Conservation (phyloP, 164 flowering plant species). For the Vitis amurensis region DNA sequence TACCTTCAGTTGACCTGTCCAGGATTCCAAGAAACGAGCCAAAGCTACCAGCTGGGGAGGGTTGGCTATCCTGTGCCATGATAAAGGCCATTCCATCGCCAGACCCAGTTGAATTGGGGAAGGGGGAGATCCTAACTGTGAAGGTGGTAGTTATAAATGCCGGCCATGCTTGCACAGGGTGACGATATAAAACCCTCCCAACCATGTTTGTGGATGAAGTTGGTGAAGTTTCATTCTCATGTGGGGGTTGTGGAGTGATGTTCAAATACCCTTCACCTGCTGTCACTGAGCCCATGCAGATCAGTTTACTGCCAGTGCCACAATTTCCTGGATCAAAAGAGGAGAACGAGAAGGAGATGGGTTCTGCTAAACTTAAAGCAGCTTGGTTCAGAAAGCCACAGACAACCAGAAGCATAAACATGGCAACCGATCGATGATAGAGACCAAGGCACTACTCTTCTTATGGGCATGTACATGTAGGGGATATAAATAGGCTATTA, state of each 20-base stretch:
- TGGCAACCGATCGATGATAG: slow-evolving; percentile 1
- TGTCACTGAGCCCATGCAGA: slow-evolving; percentile 43
- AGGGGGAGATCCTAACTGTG: slow-evolving; percentile 32
- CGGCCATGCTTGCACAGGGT: slow-evolving; percentile 47
- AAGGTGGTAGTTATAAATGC: slow-evolving; percentile 43
- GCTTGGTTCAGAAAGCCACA: slow-evolving; percentile 18
- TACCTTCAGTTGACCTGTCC: slow-evolving; percentile 36
- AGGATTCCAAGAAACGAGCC: slow-evolving; percentile 49
- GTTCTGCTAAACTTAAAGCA: slow-evolving; percentile 12
- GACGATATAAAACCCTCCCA: slow-evolving; percentile 39
- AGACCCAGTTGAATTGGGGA: slow-evolving; percentile 17
- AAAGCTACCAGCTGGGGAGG: slow-evolving; percentile 38
- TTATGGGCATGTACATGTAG: background rate
- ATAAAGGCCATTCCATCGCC: slow-evolving; percentile 63
- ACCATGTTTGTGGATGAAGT: slow-evolving; percentile 6
- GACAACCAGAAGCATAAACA: slow-evolving; percentile 27
- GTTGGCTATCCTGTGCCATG: slow-evolving; percentile 32
- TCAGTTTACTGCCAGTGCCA: slow-evolving; percentile 21
- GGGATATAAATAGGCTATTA: too few species aligned
- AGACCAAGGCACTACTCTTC: too few species aligned
- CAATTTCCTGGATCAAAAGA: slow-evolving; percentile 36
- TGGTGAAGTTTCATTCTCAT: slow-evolving; percentile 2
- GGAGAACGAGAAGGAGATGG: slow-evolving; percentile 26
- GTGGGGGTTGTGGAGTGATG: slow-evolving; percentile 27
- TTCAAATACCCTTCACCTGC: slow-evolving; percentile 29